Conservation (phyloP, 306 rosid species). For the Heteromeles arbutifolia region DNA sequence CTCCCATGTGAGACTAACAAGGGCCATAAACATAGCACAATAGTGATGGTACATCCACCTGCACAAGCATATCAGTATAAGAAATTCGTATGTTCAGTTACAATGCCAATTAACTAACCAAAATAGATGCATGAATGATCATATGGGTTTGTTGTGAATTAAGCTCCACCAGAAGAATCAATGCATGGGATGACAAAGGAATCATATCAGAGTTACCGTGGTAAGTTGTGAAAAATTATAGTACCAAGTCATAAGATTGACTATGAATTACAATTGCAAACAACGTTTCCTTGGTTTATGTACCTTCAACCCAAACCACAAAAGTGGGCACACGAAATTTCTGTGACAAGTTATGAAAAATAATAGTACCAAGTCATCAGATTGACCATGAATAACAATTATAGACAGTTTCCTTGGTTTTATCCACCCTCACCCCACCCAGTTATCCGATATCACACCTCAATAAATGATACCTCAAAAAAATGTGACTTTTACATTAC, state of each 20-base stretch:
- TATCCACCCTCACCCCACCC: background rate
- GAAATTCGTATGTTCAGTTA: background rate
- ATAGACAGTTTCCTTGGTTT: background rate
- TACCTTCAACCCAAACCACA: background rate
- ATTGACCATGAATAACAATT: background rate
- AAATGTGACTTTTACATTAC: background rate
- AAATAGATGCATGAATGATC: background rate
- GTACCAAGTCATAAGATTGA: background rate
- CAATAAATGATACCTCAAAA: background rate
- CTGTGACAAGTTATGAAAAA: background rate
- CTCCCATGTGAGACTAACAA: slow-evolving; percentile 99
- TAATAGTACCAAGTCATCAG: background rate
- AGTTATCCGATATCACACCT: background rate
- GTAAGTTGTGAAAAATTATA: background rate
- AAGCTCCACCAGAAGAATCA: background rate
- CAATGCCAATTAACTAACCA: background rate
- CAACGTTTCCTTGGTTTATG: background rate
- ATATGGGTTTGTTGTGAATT: background rate
- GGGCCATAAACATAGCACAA: slow-evolving; percentile 93
- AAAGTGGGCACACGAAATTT: background rate
- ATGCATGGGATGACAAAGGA: background rate
- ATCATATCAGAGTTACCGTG: background rate
- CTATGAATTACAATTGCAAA: background rate
- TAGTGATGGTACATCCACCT: slow-evolving; percentile 99
- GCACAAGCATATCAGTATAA: slow-evolving; percentile 13